Evolutionary conservation across 495 filamentous ascomycete species (phyloP), one percentile per base, ranked within the genome.

Genomic region (Penicillium argentinense): DNA sequence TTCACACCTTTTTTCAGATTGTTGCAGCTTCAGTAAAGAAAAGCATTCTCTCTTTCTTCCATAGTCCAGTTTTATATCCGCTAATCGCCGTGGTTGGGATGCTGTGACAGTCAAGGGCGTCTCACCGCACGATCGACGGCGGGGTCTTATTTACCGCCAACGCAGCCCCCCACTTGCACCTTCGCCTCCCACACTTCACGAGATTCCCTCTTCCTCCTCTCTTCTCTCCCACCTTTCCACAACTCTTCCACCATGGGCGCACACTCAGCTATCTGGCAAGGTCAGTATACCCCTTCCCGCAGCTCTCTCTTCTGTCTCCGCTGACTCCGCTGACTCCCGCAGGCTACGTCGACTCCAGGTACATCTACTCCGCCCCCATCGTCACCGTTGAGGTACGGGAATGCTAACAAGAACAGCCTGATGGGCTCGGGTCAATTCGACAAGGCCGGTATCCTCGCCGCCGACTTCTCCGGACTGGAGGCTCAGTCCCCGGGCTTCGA

Each of bases 401-500:
- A n/a, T n/a, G 11, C 25, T 21, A 19, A 42, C 14, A 13, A 3
- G 11, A 39, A 17, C 48, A 91, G 91, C 81, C 81, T 97, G 54
- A 80, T 97, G 61, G 88, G 79, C 72, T 83, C 78, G 54, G 83
- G 83, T 58, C 86, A 93, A 67, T 72, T 96, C 69, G 87, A 93
- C 76, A 84, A 87, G 72, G 93, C 82, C 57, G 88, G 87, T 61
- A 95, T 97, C 67, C 82, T 92, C 73, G 88, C 84, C 70, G 72
- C 68, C 47, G 83, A 85, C 50, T 89, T 91, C 62, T 86, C 88
- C 63, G 88, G 83, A 63, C 76, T 84, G 54, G 96, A 91, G 89
- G 91, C 91, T 45, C 61, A 73, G n/a, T 79, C 82, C 16, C 13
- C 77, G 14, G 80, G 74, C 49, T 95, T 95, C 74, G 67, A 66